Conservation (phyloP, 768 basidiomycete species). For the Lactarius tabidus region DNA sequence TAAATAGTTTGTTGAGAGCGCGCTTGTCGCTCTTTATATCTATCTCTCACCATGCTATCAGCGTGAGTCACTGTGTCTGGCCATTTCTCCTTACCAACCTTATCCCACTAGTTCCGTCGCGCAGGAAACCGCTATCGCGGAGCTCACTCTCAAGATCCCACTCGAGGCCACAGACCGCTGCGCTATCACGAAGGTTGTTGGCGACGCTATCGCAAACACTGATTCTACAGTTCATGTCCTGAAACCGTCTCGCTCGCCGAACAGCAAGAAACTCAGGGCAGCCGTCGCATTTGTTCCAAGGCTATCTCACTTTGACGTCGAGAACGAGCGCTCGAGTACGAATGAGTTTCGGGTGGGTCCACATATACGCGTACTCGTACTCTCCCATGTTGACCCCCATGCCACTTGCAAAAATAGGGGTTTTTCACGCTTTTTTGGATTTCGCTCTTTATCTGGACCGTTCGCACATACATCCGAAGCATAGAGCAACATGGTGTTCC, state of each 20-base stretch:
- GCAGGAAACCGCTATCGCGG: not conserved
- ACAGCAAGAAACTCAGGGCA: conserved; percentile 74
- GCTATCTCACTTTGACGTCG: conserved; percentile 78
- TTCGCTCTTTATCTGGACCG: conserved; percentile 74
- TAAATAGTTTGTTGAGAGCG: not conserved
- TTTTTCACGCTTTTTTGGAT: conserved; percentile 97
- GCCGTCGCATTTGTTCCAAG: conserved; percentile 84
- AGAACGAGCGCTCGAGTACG: conserved; percentile 62
- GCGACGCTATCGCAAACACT: conserved; percentile 44
- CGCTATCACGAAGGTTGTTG: conserved; percentile 17
- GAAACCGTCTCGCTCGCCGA: conserved; percentile 67
- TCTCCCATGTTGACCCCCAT: not conserved
- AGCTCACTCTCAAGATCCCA: conserved; percentile 5
- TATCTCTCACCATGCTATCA: not conserved
- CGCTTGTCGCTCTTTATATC: not conserved
- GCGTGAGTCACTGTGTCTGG: not conserved
- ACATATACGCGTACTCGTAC: not conserved
- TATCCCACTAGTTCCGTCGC: not conserved
- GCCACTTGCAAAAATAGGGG: conserved; percentile 47
- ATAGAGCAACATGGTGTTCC: conserved; percentile 76
- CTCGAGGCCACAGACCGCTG: conserved; percentile 5
- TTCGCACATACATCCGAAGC: conserved; percentile 72
- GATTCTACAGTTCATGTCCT: conserved; percentile 71
- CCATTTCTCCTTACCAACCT: not conserved
- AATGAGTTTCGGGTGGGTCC: conserved; percentile 80